Conservation (phyloP, 352 stramenopile species). For the Phytopythium sindhum region DNA sequence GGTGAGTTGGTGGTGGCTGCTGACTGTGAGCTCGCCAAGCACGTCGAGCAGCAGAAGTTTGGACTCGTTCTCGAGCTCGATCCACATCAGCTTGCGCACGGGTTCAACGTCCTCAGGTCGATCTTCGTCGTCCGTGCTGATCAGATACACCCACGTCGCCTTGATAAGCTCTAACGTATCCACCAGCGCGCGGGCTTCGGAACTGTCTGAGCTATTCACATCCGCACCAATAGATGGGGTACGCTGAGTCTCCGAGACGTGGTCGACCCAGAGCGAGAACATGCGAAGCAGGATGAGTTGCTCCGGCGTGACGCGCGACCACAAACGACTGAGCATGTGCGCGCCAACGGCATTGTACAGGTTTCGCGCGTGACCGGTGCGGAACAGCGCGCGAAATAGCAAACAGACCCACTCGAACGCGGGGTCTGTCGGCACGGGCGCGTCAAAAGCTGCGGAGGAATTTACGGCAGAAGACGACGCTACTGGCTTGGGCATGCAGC, state of each 20-base stretch:
- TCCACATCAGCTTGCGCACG: conserved; percentile 67
- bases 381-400: conserved; percentile 62
- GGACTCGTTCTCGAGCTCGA: conserved; percentile 68
- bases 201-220: background rate
- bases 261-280: conserved; percentile 55
- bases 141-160: conserved; percentile 49
- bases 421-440: conserved; percentile 40
- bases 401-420: conserved; percentile 80
- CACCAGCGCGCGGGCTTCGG: conserved; percentile 8
- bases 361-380: conserved; percentile 36
- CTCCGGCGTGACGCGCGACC: conserved; percentile 77
- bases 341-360: conserved; percentile 73
- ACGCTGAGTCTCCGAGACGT: conserved; percentile 10
- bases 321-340: conserved; percentile 74
- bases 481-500: conserved; percentile 48
- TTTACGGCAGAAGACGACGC: background rate
- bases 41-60: conserved; percentile 75
- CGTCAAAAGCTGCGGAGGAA: background rate
- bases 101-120: conserved; percentile 54
- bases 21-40: conserved; percentile 52
- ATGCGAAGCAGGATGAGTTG: conserved; percentile 79
- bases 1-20: conserved; percentile 6
- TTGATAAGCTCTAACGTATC: conserved; percentile 52
- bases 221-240: background rate
- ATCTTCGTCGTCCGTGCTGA: conserved; percentile 44